phyloP scores from a whole-genome alignment of 768 basidiomycete genomes.

The Termitomyces sp. region DNA sequence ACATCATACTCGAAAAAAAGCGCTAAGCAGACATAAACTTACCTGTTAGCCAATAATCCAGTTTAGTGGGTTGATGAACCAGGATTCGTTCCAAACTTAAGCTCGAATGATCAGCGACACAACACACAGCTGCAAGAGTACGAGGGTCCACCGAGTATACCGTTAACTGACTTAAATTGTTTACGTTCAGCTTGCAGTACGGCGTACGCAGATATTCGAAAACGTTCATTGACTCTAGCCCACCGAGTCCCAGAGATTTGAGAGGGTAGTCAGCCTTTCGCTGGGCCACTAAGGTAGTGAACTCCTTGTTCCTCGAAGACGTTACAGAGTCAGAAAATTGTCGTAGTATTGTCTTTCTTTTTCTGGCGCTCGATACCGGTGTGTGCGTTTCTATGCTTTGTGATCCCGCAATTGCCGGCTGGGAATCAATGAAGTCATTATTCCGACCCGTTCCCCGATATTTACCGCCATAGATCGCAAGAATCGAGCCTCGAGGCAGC shows the following conservation, averaged over 20 bases:
- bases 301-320: neutral
- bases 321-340: neutral
- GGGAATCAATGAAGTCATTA: too few species aligned
- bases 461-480: neutral
- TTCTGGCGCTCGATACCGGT: neutral
- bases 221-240: neutral
- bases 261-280: neutral
- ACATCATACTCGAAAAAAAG: neutral
- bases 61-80: neutral
- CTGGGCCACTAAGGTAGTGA: neutral
- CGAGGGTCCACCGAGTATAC: neutral
- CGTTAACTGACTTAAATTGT: neutral
- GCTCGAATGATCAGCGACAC: neutral
- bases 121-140: neutral
- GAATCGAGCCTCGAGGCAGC: neutral
- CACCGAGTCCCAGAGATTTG: slow-evolving; percentile 1
- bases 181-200: neutral
- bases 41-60: neutral
- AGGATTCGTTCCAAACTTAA: neutral
- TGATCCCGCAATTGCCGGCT: neutral
- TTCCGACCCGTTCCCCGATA: neutral
- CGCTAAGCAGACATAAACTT: neutral
- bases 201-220: neutral
- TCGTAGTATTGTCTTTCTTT: neutral
- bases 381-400: neutral